Percentiles rank a stretch among this genome's conserved stretches.
phyloP scores from a whole-genome alignment of 768 basidiomycete genomes.

The Coprinellus aureogranulatus region DNA sequence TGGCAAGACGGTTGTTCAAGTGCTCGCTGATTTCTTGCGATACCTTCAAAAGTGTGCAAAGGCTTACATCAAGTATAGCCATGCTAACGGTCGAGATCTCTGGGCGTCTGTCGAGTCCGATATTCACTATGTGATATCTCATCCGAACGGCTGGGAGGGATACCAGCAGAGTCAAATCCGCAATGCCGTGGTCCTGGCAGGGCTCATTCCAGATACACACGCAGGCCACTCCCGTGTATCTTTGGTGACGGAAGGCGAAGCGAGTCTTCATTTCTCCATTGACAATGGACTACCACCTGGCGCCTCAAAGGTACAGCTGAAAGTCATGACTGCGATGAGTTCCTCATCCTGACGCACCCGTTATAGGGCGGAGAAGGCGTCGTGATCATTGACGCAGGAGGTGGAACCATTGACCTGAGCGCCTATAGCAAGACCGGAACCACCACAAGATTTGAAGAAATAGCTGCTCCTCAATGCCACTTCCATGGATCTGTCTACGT shows the following conservation, averaged over 20 bases:
- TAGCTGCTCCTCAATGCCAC: slow-evolving; percentile 44
- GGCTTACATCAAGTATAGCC: slow-evolving; percentile 47
- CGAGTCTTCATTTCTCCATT: slow-evolving; percentile 58
- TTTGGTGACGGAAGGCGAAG: slow-evolving; percentile 66
- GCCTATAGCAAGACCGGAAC: slow-evolving; percentile 34
- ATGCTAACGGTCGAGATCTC: slow-evolving; percentile 39
- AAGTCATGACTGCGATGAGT: slow-evolving; percentile 17
- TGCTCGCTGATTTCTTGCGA: slow-evolving; percentile 48
- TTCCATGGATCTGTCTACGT: slow-evolving; percentile 54
- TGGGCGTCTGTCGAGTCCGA: slow-evolving; percentile 43
- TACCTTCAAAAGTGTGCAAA: slow-evolving; percentile 47
- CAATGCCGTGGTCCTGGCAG: slow-evolving; percentile 48
- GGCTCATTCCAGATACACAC: slow-evolving; percentile 42
- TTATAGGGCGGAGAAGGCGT: slow-evolving; percentile 42
- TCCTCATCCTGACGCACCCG: not conserved
- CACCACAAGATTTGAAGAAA: slow-evolving; percentile 40
- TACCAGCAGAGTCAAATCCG: slow-evolving; percentile 58
- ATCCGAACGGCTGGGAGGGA: slow-evolving; percentile 69
- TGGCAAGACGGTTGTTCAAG: slow-evolving; percentile 38
- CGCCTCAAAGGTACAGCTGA: slow-evolving; percentile 28
- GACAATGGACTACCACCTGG: slow-evolving; percentile 43
- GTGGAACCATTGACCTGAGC: slow-evolving; percentile 58
- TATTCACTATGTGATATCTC: slow-evolving; percentile 53
- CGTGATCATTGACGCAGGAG: slow-evolving; percentile 57
- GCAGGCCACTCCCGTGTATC: slow-evolving; percentile 43